Conservation (phyloP, 768 basidiomycete species). For the Mycena alexandri region DNA sequence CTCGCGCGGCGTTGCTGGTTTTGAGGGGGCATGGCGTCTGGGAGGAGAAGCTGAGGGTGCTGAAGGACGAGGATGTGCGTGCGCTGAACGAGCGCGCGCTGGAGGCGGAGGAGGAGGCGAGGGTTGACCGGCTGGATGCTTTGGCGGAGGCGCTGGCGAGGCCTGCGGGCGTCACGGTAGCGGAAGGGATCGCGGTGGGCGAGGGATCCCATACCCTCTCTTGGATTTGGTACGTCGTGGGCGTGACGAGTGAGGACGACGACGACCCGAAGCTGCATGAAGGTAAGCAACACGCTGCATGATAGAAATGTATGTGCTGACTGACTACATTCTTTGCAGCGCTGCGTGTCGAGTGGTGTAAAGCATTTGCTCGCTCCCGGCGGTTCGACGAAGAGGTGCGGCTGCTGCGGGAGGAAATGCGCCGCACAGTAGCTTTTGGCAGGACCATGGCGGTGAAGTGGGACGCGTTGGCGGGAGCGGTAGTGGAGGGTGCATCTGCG, state of each 20-base stretch:
- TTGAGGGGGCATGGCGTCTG: no score
- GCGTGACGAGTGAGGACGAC: not conserved
- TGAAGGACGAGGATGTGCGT: no score
- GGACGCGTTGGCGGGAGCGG: not conserved
- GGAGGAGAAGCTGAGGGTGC: no score
- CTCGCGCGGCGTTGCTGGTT: no score
- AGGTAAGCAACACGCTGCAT: not conserved
- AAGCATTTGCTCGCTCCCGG: constrained; percentile 9
- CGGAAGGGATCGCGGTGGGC: not conserved
- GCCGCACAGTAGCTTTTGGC: constrained; percentile 13
- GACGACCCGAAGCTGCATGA: constrained; percentile 4
- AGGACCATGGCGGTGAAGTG: not conserved
- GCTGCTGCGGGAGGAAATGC: constrained; percentile 39
- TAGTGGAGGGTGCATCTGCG: not conserved
- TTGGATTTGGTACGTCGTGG: constrained; percentile 19
- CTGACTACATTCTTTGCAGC: not conserved
- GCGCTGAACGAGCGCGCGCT: no score
- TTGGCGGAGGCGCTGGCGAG: no score
- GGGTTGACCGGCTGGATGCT: no score
- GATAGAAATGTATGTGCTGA: not conserved
- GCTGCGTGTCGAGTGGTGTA: not conserved
- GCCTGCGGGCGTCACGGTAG: constrained; percentile 3
- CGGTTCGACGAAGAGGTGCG: constrained; percentile 34
- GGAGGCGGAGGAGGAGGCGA: no score
- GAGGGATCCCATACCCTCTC: constrained; percentile 8